phyloP scores from a whole-genome alignment of 345 rosid genomes.

The Pistacia atlantica region DNA sequence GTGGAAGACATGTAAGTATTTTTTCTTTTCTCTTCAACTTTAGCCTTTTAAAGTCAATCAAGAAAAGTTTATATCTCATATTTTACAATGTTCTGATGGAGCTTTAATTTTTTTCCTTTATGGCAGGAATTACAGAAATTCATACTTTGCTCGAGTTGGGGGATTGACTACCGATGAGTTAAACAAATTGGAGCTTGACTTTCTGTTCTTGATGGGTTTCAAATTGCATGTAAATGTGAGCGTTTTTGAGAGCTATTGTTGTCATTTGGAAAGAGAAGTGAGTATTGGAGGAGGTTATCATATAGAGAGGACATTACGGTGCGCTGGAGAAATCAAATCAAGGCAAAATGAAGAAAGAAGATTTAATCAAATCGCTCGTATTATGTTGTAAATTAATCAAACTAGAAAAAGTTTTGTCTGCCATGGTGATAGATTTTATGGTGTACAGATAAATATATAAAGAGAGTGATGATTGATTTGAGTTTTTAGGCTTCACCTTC shows the following conservation, averaged over 20 bases:
- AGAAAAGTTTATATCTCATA: no score
- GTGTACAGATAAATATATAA: constrained; percentile 29
- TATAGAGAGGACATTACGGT: constrained; percentile 75
- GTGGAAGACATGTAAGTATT: constrained; percentile 84
- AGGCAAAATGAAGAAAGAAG: constrained; percentile 42
- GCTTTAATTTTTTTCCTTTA: background rate
- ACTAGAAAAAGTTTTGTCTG: background rate
- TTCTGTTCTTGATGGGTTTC: constrained; percentile 87
- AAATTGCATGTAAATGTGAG: constrained; percentile 84
- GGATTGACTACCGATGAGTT: constrained; percentile 71
- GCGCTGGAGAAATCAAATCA: constrained; percentile 87
- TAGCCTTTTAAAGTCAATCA: background rate
- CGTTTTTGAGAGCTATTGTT: constrained; percentile 89
- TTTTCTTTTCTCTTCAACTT: background rate
- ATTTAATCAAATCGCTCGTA: constrained; percentile 58
- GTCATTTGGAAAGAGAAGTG: constrained; percentile 90
- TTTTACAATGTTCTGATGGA: no score
- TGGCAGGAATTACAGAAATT: constrained; percentile 80
- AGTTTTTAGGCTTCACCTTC: constrained; percentile 8
- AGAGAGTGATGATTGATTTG: constrained; percentile 15
- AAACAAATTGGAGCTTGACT: constrained; percentile 76
- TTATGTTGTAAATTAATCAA: constrained; percentile 45
- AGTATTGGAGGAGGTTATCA: constrained; percentile 88
- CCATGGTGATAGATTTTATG: background rate
- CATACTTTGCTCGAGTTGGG: constrained; percentile 81